phyloP scores from a whole-genome alignment of 208 protist species.

The Porcisia deanei region DNA sequence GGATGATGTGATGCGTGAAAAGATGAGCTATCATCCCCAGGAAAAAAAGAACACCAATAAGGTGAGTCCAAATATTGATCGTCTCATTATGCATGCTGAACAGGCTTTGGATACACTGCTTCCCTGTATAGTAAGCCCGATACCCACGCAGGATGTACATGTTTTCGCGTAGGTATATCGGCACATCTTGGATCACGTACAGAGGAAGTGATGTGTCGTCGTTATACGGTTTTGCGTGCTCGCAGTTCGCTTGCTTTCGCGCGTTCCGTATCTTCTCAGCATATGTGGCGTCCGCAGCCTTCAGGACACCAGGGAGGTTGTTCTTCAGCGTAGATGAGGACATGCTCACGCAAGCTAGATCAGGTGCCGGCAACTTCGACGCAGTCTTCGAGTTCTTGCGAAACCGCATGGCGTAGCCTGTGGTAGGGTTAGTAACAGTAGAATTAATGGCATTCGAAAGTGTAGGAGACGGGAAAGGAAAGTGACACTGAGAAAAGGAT shows the following conservation, averaged over 20 bases:
- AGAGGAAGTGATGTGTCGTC: slow-evolving; percentile 39
- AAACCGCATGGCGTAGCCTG: background rate
- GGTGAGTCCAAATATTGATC: slow-evolving; percentile 86
- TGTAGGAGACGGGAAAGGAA: background rate
- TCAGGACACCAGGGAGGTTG: background rate
- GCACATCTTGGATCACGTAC: slow-evolving; percentile 44
- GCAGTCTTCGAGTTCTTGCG: background rate
- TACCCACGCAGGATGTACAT: slow-evolving; percentile 61
- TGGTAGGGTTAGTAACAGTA: background rate
- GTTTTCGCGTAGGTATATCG: slow-evolving; percentile 50
- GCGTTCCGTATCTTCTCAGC: background rate
- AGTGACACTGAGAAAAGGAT: background rate
- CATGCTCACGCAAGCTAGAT: background rate
- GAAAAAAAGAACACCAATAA: slow-evolving; percentile 70
- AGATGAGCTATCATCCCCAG: slow-evolving; percentile 43
- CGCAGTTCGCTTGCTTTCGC: slow-evolving; percentile 7
- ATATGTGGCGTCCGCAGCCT: background rate
- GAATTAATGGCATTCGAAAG: background rate
- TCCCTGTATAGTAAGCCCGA: slow-evolving; percentile 65
- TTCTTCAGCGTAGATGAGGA: background rate
- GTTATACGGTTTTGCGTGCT: slow-evolving; percentile 28
- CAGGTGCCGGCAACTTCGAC: background rate
- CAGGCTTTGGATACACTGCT: slow-evolving; percentile 59
- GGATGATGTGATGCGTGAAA: slow-evolving; percentile 35
- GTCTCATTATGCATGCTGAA: slow-evolving; percentile 87